Conservation (phyloP, 2,329 filamentous ascomycete genomes). For the Stagonosporopsis tanaceti region DNA sequence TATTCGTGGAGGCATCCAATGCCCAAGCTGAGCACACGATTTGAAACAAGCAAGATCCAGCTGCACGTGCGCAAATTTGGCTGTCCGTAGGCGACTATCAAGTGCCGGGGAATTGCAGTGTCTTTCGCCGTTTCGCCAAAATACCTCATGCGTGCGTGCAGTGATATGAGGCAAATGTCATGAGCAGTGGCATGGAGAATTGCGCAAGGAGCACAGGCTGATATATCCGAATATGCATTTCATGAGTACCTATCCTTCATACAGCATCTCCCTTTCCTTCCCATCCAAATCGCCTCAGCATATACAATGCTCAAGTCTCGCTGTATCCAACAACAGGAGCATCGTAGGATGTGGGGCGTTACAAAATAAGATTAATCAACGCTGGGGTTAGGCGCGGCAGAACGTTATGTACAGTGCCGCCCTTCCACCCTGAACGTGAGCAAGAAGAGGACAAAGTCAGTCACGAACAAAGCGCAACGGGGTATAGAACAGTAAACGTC, state of each 20-base stretch:
- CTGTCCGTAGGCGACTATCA: no score
- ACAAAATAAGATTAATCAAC: slow-evolving; percentile 5
- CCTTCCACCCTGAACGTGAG: slow-evolving; percentile 1
- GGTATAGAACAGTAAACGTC: slow-evolving; percentile 37
- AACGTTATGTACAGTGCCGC: slow-evolving; percentile 27
- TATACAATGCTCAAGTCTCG: background rate
- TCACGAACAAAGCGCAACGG: slow-evolving; percentile 22
- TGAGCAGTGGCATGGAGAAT: background rate
- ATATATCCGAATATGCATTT: slow-evolving; percentile 12
- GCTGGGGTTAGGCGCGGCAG: slow-evolving; percentile 6
- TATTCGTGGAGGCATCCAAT: no score
- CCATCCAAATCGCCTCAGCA: background rate
- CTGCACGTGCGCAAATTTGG: no score
- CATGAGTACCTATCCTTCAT: slow-evolving; percentile 7
- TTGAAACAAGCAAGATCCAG: no score
- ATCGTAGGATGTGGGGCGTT: background rate
- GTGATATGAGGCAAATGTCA: background rate
- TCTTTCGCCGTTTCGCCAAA: no score
- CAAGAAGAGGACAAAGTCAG: slow-evolving; percentile 17
- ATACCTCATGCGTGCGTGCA: background rate
- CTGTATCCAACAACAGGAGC: slow-evolving; percentile 8
- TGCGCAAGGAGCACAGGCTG: background rate
- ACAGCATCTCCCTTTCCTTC: background rate
- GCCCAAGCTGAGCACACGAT: no score
- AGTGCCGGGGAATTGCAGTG: no score